phyloP scores from a whole-genome alignment of 257 asterid genomes.

The Marsdenia floribunda region DNA sequence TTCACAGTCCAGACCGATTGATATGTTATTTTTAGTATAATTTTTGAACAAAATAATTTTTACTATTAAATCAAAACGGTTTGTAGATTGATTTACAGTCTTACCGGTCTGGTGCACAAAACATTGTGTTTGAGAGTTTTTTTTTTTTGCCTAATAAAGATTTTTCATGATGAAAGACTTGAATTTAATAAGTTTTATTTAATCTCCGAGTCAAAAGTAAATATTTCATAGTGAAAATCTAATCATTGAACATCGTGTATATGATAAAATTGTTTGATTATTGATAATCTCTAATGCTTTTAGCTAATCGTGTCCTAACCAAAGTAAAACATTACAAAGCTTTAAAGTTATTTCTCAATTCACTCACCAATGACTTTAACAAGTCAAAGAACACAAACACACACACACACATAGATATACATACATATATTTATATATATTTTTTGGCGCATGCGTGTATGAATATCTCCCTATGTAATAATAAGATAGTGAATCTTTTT shows the following conservation, averaged over 20 bases:
- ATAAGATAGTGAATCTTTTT: slow-evolving; percentile 3
- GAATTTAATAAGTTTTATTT: too few relatives aligned
- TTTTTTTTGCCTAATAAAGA: too few relatives aligned
- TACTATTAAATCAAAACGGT: too few relatives aligned
- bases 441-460: slow-evolving; percentile 14
- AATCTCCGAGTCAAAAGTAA: too few relatives aligned
- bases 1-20: too few relatives aligned
- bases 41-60: too few relatives aligned
- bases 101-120: too few relatives aligned
- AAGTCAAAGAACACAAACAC: slow-evolving; percentile 9
- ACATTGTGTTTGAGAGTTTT: too few relatives aligned
- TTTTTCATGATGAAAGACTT: too few relatives aligned
- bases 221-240: background rate
- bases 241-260: background rate
- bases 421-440: background rate
- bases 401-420: background rate
- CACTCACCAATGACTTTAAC: slow-evolving; percentile 11
- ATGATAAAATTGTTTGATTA: slow-evolving; percentile 5
- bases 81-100: too few relatives aligned
- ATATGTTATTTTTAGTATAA: too few relatives aligned
- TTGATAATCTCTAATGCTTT: slow-evolving; percentile 6
- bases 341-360: background rate
- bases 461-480: slow-evolving; percentile 7
- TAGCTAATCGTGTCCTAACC: slow-evolving; percentile 15
- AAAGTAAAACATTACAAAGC: slow-evolving; percentile 6